These are phyloP conservation scores for Cryphonectria naterciae DNA, from an alignment of 2,329 filamentous ascomycete species.

Conservation along the genomic window DNA sequence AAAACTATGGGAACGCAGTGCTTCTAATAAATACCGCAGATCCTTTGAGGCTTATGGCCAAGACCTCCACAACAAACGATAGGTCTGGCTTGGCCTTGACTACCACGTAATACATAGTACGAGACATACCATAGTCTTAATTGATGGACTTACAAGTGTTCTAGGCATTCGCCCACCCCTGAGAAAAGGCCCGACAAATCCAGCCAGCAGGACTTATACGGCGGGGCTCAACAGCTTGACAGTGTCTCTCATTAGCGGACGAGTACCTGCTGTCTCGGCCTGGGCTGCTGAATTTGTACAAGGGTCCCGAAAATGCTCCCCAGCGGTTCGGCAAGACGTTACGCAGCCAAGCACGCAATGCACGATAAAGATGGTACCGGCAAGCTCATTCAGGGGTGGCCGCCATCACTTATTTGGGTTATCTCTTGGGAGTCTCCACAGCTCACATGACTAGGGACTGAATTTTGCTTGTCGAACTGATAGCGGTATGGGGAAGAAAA, in stretches of 20 bases:
- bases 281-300: conserved; percentile 9
- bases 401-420: conserved; percentile 7
- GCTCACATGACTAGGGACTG: conserved; percentile 7
- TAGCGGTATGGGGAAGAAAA: neutral
- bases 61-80: neutral
- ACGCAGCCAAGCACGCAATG: conserved; percentile 17
- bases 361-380: conserved; percentile 9
- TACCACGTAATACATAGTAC: neutral
- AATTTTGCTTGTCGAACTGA: neutral
- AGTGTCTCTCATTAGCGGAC: neutral
- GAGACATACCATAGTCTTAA: neutral
- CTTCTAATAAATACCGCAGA: neutral
- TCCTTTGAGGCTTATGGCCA: neutral
- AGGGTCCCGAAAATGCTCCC: conserved; percentile 7
- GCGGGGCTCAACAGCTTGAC: neutral
- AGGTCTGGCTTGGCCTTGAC: neutral
- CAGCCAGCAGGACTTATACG: neutral
- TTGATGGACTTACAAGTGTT: neutral
- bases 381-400: neutral
- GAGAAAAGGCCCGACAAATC: neutral
- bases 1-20: neutral
- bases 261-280: conserved; percentile 13
- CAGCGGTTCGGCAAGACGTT: conserved; percentile 11
- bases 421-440: conserved; percentile 20
- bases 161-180: neutral